A percentile compares a stretch with the other conserved stretches of the same genome.
These are phyloP conservation scores for Stromatinia cepivora DNA, from an alignment of 2,329 filamentous ascomycete genomes.

Conservation along the genomic window DNA sequence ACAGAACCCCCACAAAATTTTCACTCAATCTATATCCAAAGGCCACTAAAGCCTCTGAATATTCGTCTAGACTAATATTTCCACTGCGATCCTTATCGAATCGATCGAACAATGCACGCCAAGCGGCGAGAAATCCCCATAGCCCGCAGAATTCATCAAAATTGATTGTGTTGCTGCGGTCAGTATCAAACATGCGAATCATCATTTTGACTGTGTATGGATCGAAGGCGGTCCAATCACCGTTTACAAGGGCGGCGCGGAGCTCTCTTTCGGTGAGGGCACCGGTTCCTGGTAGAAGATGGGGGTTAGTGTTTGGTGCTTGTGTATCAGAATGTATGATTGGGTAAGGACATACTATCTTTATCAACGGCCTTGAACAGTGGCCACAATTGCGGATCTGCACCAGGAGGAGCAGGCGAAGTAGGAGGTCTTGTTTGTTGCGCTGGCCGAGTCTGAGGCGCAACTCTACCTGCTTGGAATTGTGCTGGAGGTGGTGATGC, in stretches of 20 bases:
- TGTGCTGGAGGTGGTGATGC: slow-evolving; percentile 48
- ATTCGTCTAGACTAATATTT: slow-evolving; percentile 83
- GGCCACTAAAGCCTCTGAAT: slow-evolving; percentile 83
- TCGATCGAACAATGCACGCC: slow-evolving; percentile 91
- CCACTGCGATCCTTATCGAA: slow-evolving; percentile 88
- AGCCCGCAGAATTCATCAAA: slow-evolving; percentile 96
- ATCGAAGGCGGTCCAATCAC: slow-evolving; percentile 93
- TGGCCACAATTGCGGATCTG: slow-evolving; percentile 75
- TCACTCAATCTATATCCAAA: slow-evolving; percentile 91
- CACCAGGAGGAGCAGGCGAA: slow-evolving; percentile 58
- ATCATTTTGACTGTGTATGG: slow-evolving; percentile 95
- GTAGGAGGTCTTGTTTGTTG: slow-evolving; percentile 66
- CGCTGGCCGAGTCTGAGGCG: slow-evolving; percentile 43
- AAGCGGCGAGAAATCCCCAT: slow-evolving; percentile 93
- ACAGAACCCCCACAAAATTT: slow-evolving; percentile 80
- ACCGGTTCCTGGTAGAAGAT: slow-evolving; percentile 59
- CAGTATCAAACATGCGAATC: slow-evolving; percentile 98
- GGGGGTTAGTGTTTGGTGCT: slow-evolving; percentile 18
- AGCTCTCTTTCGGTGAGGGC: slow-evolving; percentile 85
- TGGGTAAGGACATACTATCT: slow-evolving; percentile 55
- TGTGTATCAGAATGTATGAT: background rate
- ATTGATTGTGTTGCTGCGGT: slow-evolving; percentile 83
- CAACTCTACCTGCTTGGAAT: slow-evolving; percentile 43
- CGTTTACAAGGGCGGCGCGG: slow-evolving; percentile 88
- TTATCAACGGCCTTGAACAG: slow-evolving; percentile 92